These are phyloP conservation scores for Leptosphaerulina australis DNA, from an alignment of 2,329 filamentous ascomycete species.

Conservation along the genomic window DNA sequence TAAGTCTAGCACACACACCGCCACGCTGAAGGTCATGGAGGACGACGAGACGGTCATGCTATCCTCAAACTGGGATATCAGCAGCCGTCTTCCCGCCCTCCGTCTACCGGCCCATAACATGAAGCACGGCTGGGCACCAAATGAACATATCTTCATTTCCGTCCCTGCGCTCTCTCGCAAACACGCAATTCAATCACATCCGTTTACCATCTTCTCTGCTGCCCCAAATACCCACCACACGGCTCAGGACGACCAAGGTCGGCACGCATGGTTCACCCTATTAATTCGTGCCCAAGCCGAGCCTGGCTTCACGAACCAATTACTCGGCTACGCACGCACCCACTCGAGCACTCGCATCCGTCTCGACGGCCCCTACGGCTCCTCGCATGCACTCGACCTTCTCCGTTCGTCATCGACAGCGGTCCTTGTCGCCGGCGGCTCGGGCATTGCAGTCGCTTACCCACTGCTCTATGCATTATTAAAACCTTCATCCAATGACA, in stretches of 20 bases:
- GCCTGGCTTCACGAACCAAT: conserved; percentile 62
- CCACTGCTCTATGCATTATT: conserved; percentile 63
- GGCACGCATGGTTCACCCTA: conserved; percentile 61
- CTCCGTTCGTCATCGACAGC: conserved; percentile 58
- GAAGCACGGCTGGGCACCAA: conserved; percentile 62
- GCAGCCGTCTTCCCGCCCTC: conserved; percentile 10
- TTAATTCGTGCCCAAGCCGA: conserved; percentile 63
- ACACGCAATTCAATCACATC: conserved; percentile 66
- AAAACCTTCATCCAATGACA: conserved; percentile 17
- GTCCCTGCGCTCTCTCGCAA: conserved; percentile 61
- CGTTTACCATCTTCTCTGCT: conserved; percentile 69
- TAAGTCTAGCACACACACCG: conserved; percentile 57
- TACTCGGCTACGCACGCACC: conserved; percentile 59
- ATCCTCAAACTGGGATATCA: conserved; percentile 53
- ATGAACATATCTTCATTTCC: conserved; percentile 68
- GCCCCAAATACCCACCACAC: conserved; percentile 53
- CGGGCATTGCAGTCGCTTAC: conserved; percentile 68
- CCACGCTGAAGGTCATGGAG: conserved; percentile 60
- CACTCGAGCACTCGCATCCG: conserved; percentile 56
- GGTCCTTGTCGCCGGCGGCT: conserved; percentile 67
- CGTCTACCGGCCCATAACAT: conserved; percentile 45
- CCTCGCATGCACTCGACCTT: conserved; percentile 60
- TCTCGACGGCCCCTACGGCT: conserved; percentile 71
- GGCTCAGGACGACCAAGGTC: conserved; percentile 20
- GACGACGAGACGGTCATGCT: conserved; percentile 63